Evolutionary conservation across 1,284 basidiomycete species (phyloP), one percentile per base, ranked within the genome.

Genomic region (Trametes versicolor): DNA sequence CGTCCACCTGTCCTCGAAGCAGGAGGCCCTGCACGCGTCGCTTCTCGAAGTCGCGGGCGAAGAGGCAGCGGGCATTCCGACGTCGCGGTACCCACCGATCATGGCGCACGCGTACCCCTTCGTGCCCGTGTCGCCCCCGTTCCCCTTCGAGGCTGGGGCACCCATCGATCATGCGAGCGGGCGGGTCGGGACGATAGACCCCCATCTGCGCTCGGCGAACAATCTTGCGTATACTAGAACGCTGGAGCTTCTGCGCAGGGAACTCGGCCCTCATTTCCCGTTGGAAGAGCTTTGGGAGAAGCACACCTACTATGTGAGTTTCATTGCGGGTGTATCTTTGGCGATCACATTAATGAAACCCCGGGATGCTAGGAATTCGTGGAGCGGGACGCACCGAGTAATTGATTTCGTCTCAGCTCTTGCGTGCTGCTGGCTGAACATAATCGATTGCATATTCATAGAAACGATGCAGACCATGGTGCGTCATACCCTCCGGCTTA

Each of bases 381-480:
- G 5, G 78, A 79, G 65, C 74, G 83, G 50, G 72, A 81, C 58
- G 78, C 81, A 12, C 65, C 65, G 17, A 82, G 82, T 83, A 66
- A 43, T 77, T n/a, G 17, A 21, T 70, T 21, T 12, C 21, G 12
- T 57, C 32, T 43, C 19, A 19, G 8, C 8, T 3, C 15, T 23
- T 34, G 17, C 17, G 27, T 47, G 10, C 25, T 7, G 2, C 34
- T 45, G 1, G 27, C 34, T 25, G 12, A 21, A 47, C 17, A 51
- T 23, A 23, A 13, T 12, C n/a, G 13, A 7, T 32, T n/a, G 21
- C 4, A 43, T 34, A 29, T 27, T 63, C 43, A 37, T 62, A 83
- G 81, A 83, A 61, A 83, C 80, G 1, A 82, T 83, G 80, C 63
- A 75, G 3, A 83, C 82, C 17, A 83, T 83, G 81, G 81, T 82